phyloP scores from a whole-genome alignment of 1,139 yeast genomes.

The Meyerozyma sp. region DNA sequence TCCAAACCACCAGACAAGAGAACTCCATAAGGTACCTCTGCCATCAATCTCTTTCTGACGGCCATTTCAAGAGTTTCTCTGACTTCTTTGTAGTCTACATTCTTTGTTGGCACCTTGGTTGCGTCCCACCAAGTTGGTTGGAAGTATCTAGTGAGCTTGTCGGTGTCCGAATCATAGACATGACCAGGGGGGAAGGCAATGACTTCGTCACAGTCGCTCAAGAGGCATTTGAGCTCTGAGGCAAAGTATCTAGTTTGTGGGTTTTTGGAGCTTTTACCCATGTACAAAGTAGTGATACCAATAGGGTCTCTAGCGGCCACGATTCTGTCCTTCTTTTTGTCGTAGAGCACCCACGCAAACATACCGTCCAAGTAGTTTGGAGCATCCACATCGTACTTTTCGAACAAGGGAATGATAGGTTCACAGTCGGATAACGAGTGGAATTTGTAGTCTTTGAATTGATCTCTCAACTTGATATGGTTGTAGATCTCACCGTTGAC shows the following conservation, averaged over 20 bases:
- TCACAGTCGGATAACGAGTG: slow-evolving; percentile 94
- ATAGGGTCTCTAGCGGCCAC: slow-evolving; percentile 98
- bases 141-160: slow-evolving; percentile 79
- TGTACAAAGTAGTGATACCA: slow-evolving; percentile 92
- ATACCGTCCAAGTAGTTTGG: slow-evolving; percentile 94
- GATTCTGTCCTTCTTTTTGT: slow-evolving; percentile 75
- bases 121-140: slow-evolving; percentile 94
- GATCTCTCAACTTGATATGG: slow-evolving; percentile 82
- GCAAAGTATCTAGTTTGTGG: slow-evolving; percentile 86
- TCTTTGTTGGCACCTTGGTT: slow-evolving; percentile 61
- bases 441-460: slow-evolving; percentile 67
- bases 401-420: slow-evolving; percentile 87
- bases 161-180: slow-evolving; percentile 88
- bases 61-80: slow-evolving; percentile 87
- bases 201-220: slow-evolving; percentile 91
- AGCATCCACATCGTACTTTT: slow-evolving; percentile 82
- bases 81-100: slow-evolving; percentile 64
- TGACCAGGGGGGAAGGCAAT: slow-evolving; percentile 98
- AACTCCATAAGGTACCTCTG: slow-evolving; percentile 98
- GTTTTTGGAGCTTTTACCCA: slow-evolving; percentile 72
- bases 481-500: slow-evolving; percentile 98
- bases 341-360: slow-evolving; percentile 94
- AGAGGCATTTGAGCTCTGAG: slow-evolving; percentile 87
- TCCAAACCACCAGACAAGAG: slow-evolving; percentile 94
- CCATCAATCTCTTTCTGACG: slow-evolving; percentile 98